Evolutionary conservation across 202 grass and related monocot species (phyloP), one percentile per base, ranked within the genome.

Genomic region (Carex sylvatica): DNA sequence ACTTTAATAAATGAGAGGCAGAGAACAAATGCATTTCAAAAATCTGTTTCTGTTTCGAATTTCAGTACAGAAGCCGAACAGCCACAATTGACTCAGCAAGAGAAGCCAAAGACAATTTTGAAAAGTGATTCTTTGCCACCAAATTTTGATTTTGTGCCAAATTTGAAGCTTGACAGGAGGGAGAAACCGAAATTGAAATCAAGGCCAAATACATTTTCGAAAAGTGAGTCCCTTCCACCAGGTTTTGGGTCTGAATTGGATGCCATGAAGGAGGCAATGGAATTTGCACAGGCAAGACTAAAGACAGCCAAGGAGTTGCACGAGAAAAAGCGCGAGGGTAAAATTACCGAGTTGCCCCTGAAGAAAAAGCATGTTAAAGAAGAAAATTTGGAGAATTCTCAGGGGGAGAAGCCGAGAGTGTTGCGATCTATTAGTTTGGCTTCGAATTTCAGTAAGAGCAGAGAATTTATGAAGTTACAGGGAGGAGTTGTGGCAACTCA

Each of bases 231-330:
- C 20, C 46, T 62, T 72, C 84, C 55, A 64, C 52, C 80, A 82
- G 73, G 28, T 75, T 90, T 88, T 65, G 85, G 94, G 85, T 88
- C 89, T 44, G 78, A 88, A 70, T 61, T 91, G 83, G 90, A 92
- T 77, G 86, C 74, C 83, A 93, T 99, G 70, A 93, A 96, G 80
- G 88, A 99, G 87, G 96, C 96, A 63, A 99, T 99, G 93, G 86
- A 92, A 86, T 88, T 95, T 87, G 93, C 96, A 84, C 86, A 92
- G 87, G 93, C 93, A 40, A 91, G 81, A 88, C 87, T 99, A 86
- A 95, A 93, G 90, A 85, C 87, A 87, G 93, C 96, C 67, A 99
- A 99, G 85, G 96, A 96, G 81, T 69, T 93, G 83, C 92, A 87
- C 82, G 96, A 93, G 73, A 90, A 78, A 86, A 88, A 84, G 87